Percentiles rank a stretch among this genome's conserved stretches.
phyloP scores from a whole-genome alignment of 352 stramenopile genomes.

The Phytophthora cactorum region DNA sequence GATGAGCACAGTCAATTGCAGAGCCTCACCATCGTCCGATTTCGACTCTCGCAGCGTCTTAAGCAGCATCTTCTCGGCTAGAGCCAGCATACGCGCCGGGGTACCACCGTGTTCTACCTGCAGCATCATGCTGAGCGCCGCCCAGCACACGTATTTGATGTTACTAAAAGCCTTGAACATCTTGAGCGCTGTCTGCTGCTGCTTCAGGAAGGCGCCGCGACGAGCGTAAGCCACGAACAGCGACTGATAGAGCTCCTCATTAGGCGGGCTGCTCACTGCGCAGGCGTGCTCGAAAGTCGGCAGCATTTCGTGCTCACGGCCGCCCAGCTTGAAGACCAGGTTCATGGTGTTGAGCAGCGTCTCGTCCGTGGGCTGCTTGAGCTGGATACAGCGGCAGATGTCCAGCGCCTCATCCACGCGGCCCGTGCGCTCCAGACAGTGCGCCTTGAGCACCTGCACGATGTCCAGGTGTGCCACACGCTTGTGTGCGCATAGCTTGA shows the following conservation, averaged over 20 bases:
- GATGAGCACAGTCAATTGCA: slow-evolving; percentile 76
- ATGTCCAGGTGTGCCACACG: slow-evolving; percentile 79
- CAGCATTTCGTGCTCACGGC: slow-evolving; percentile 82
- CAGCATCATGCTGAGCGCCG: slow-evolving; percentile 82
- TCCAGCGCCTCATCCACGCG: slow-evolving; percentile 71
- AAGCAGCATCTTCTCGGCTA: slow-evolving; percentile 84
- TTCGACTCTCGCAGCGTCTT: slow-evolving; percentile 71
- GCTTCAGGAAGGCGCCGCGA: slow-evolving; percentile 77
- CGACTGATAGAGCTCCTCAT: slow-evolving; percentile 74
- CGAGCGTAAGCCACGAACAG: slow-evolving; percentile 78
- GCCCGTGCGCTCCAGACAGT: slow-evolving; percentile 84
- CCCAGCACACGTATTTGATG: slow-evolving; percentile 85
- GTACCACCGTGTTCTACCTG: slow-evolving; percentile 75
- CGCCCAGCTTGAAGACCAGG: slow-evolving; percentile 80
- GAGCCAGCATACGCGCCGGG: slow-evolving; percentile 72
- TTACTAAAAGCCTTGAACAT: slow-evolving; percentile 84
- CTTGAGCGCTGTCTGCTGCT: slow-evolving; percentile 88
- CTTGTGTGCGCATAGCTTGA: slow-evolving; percentile 86
- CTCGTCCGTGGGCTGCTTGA: slow-evolving; percentile 74
- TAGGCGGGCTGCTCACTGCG: slow-evolving; percentile 48
- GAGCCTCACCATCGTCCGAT: slow-evolving; percentile 68
- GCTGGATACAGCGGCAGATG: slow-evolving; percentile 73
- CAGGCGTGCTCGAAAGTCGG: slow-evolving; percentile 77
- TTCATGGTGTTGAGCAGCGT: slow-evolving; percentile 87
- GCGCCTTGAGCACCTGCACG: slow-evolving; percentile 85